Base-by-base conservation (phyloP, 2,329 filamentous ascomycete species). In the Boeremia exigua region DNA sequence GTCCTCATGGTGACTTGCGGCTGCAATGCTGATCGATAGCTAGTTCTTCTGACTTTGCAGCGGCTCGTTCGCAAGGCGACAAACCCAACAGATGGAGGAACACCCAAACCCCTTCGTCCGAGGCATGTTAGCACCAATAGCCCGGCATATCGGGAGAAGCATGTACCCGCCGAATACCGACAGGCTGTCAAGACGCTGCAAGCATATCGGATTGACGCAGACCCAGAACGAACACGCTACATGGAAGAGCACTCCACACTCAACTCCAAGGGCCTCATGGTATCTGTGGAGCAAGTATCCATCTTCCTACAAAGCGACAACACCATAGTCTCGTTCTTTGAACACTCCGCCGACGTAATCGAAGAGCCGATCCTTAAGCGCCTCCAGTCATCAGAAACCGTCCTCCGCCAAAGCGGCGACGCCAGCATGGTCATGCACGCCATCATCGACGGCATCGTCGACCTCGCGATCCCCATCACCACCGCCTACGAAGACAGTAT, bases 291-390 rank as follows among this genome's bases (percentile, higher is more conserved):
- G 76, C 93, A 97, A 73, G 93, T 96, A 1, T 92, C 91, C 1
- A 87, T 96, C 48, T 96, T 96, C 70, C 79, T 96, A n/a, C 91
- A 90, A 10, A 83, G 86, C 10, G 91, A 96, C 75, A 96, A 96
- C 69, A 94, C 89, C 0, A 88, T 96, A 56, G 92, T 96, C n/a
- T 93, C 91, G 3, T 96, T 97, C 75, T 96, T 96, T 66, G 92
- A 97, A 76, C 85, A 88, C 29, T 96, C 92, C 0, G 93, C 92
- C 0, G 86, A 88, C 28, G 92, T 96, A 63, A 85, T 96, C 2
- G 92, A 96, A 75, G 80, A 81, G 3, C 93, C 93, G 0, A 96
- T 97, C 40, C 79, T 96, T 29, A 82, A 84, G 19, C 90, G 93
- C 23, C 80, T 97, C 1, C 82, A 80, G 45, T 90, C 88, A 2